These are phyloP conservation scores for Asclepias syriaca DNA, from an alignment of 257 asterid species.

Conservation along the genomic window DNA sequence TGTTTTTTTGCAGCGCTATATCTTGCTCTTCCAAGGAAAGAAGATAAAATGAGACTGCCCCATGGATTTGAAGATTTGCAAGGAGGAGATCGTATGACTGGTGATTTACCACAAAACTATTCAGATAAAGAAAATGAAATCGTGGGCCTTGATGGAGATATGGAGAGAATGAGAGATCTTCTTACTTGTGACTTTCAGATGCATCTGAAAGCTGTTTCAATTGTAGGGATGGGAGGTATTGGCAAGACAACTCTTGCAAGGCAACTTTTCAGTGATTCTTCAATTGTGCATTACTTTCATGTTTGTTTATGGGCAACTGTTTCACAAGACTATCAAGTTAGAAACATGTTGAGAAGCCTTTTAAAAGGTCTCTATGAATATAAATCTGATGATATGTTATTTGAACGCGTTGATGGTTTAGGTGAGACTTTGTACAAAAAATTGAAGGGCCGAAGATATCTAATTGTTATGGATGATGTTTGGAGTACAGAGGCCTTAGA, in stretches of 20 bases:
- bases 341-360: not conserved
- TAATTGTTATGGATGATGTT: constrained; percentile 16
- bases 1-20: too few relatives aligned
- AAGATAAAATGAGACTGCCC: too few relatives aligned
- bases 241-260: constrained; percentile 11
- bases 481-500: constrained; percentile 4
- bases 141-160: not conserved
- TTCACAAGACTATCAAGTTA: not conserved
- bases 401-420: too few relatives aligned
- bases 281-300: constrained; percentile 1
- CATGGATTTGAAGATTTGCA: too few relatives aligned
- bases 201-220: not conserved
- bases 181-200: not conserved
- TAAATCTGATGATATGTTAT: too few relatives aligned
- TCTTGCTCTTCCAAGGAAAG: too few relatives aligned
- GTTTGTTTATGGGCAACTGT: constrained; percentile 5
- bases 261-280: not conserved
- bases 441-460: constrained; percentile 2
- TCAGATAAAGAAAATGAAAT: not conserved
- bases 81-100: too few relatives aligned
- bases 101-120: not conserved
- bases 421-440: not conserved
- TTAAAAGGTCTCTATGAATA: not conserved
- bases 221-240: constrained; percentile 9
- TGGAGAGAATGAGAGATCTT: not conserved